A percentile compares a stretch with the other conserved stretches of the same genome.
phyloP scores from a whole-genome alignment of 225 moss, liverwort and hornwort species.

The Pleurozium schreberi region DNA sequence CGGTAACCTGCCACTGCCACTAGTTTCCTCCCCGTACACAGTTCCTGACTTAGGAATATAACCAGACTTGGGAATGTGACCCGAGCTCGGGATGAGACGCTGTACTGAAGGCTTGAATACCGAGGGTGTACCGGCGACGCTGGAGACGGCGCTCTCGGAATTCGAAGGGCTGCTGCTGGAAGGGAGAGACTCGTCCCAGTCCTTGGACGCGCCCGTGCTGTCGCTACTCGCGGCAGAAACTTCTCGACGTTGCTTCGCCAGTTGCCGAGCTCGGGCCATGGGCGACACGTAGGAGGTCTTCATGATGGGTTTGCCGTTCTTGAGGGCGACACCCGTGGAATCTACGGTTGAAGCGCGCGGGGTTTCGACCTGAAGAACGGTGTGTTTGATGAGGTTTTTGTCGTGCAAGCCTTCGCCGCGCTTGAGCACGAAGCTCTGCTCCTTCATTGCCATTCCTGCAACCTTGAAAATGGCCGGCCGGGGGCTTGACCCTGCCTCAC shows the following conservation, averaged over 20 bases:
- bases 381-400: constrained; percentile 12
- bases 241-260: constrained; percentile 2
- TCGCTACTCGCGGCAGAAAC: background rate
- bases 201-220: background rate
- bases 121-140: background rate
- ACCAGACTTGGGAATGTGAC: background rate
- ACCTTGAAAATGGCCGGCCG: too few relatives aligned
- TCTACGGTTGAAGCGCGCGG: background rate
- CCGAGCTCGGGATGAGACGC: background rate
- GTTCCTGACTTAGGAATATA: background rate
- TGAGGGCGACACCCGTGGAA: background rate
- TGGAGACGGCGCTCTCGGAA: background rate
- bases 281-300: constrained; percentile 10
- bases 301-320: background rate
- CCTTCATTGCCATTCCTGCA: background rate
- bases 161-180: background rate
- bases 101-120: background rate
- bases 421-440: constrained; percentile 24
- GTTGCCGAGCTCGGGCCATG: constrained; percentile 12
- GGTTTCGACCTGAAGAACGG: background rate
- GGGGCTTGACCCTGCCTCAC: background rate
- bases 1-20: constrained; percentile 20
- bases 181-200: constrained; percentile 7
- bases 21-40: background rate
- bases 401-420: constrained; percentile 8